A percentile compares a stretch with the other conserved stretches of the same genome.
phyloP scores from a whole-genome alignment of 1,284 basidiomycete species.

The Leccinum pachyderme region DNA sequence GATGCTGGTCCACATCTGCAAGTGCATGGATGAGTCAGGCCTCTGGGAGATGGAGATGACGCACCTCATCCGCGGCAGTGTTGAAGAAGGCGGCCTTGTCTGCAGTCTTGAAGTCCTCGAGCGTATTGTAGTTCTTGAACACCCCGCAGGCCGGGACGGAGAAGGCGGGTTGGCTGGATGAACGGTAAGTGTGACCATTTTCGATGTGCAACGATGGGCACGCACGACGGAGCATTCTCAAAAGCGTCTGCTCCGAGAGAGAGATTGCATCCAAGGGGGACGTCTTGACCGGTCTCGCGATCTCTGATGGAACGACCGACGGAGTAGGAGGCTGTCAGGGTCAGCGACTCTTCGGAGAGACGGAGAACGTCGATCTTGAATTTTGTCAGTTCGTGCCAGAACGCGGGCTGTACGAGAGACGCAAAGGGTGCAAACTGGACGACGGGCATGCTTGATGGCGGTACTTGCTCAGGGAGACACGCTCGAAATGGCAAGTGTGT shows the following conservation, averaged over 20 bases:
- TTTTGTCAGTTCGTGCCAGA: constrained; percentile 84
- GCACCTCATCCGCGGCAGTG: constrained; percentile 58
- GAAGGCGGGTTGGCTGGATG: constrained; percentile 39
- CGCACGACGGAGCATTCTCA: constrained; percentile 39
- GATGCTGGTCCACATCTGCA: constrained; percentile 66
- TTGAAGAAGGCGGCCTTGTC: constrained; percentile 89
- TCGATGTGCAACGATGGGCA: constrained; percentile 23
- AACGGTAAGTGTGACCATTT: constrained; percentile 4
- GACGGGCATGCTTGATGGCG: constrained; percentile 42
- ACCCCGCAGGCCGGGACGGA: constrained; percentile 54
- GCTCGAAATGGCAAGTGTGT: constrained; percentile 11
- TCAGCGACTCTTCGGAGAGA: constrained; percentile 73
- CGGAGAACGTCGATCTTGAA: constrained; percentile 91
- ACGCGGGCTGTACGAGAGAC: constrained; percentile 84
- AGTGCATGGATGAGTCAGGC: constrained; percentile 1
- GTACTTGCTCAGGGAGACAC: not conserved
- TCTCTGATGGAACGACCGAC: constrained; percentile 74
- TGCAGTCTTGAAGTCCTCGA: constrained; percentile 90
- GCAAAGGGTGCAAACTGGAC: constrained; percentile 88
- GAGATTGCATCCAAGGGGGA: constrained; percentile 60
- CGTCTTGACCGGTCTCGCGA: constrained; percentile 65
- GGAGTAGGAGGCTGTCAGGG: constrained; percentile 68
- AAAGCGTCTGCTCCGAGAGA: constrained; percentile 62
- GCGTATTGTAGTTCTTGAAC: constrained; percentile 94
- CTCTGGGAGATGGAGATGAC: constrained; percentile 5